These are phyloP conservation scores for Pythium phragmitis DNA, from an alignment of 352 stramenopile genomes.

Conservation along the genomic window DNA sequence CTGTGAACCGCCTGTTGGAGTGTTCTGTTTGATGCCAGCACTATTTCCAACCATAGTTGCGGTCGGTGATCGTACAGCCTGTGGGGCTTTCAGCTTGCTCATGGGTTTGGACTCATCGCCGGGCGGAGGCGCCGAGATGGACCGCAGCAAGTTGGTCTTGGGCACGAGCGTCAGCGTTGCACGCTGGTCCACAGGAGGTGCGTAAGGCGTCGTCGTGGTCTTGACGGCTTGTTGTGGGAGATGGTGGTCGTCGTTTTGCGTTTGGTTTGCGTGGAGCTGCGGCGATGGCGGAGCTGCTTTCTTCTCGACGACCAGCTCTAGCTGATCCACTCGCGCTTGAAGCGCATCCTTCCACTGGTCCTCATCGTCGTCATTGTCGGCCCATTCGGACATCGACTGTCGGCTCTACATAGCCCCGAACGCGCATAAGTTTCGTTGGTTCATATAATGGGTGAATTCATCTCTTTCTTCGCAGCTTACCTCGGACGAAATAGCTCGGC, in stretches of 20 bases:
- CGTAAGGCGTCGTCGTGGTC: conserved; percentile 3
- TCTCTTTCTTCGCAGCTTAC: neutral
- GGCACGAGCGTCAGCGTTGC: conserved; percentile 30
- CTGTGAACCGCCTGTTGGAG: neutral
- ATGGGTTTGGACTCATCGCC: conserved; percentile 14
- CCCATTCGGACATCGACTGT: conserved; percentile 74
- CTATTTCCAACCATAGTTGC: neutral
- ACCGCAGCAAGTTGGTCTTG: conserved; percentile 25
- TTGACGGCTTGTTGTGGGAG: neutral
- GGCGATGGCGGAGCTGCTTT: conserved; percentile 15
- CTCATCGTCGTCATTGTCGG: conserved; percentile 76
- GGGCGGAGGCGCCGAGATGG: conserved; percentile 16
- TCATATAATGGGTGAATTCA: neutral
- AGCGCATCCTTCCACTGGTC: conserved; percentile 78
- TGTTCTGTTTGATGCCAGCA: neutral
- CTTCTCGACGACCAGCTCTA: conserved; percentile 60
- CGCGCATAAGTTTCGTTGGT: neutral
- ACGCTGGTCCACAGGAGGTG: conserved; percentile 27
- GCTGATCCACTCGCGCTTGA: conserved; percentile 72
- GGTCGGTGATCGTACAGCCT: conserved; percentile 7
- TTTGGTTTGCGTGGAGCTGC: neutral
- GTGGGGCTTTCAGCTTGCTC: conserved; percentile 18
- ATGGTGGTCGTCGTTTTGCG: neutral
- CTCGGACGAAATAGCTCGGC: conserved; percentile 8
- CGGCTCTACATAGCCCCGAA: conserved; percentile 27